phyloP scores from a whole-genome alignment of 441 rosid genomes.

The Erysimum cheiri region DNA sequence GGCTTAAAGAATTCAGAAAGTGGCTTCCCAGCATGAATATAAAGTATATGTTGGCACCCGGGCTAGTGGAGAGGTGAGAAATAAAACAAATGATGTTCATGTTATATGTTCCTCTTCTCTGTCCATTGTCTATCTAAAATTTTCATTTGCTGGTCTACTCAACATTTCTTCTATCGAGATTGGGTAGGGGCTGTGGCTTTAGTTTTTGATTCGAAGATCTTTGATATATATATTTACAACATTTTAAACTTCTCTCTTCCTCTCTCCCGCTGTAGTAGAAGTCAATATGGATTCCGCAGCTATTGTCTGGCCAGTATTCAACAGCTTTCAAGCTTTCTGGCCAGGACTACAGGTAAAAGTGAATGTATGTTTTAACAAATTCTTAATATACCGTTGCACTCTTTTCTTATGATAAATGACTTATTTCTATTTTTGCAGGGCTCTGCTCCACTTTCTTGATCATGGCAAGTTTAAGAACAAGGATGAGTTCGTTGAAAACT shows the following conservation, averaged over 20 bases:
- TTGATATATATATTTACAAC: not conserved
- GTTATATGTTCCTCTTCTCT: conserved; percentile 30
- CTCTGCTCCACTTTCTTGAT: conserved; percentile 98
- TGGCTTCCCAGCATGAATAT: conserved; percentile 98
- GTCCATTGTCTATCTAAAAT: conserved; percentile 24
- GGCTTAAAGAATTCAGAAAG: conserved; percentile 99
- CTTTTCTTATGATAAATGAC: conserved; percentile 21
- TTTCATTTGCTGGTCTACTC: conserved; percentile 13
- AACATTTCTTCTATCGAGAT: conserved; percentile 14
- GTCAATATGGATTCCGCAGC: conserved; percentile 99
- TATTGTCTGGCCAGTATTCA: conserved; percentile 94
- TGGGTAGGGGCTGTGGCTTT: conserved; percentile 15
- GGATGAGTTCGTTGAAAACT: conserved; percentile 96
- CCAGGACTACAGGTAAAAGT: conserved; percentile 92
- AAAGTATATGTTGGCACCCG: conserved; percentile 97
- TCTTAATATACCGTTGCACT: conserved; percentile 8
- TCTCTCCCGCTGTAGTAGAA: conserved; percentile 55
- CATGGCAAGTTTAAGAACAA: conserved; percentile 88
- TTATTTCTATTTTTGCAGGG: conserved; percentile 58
- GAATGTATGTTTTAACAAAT: conserved; percentile 1
- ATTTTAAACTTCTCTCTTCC: not conserved
- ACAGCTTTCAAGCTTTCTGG: conserved; percentile 99
- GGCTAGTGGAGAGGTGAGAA: conserved; percentile 95
- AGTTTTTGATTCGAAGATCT: not conserved
- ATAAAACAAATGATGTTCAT: conserved; percentile 22